Base-by-base conservation (phyloP, 495 filamentous ascomycete species). In the Clohesyomyces aquaticus region DNA sequence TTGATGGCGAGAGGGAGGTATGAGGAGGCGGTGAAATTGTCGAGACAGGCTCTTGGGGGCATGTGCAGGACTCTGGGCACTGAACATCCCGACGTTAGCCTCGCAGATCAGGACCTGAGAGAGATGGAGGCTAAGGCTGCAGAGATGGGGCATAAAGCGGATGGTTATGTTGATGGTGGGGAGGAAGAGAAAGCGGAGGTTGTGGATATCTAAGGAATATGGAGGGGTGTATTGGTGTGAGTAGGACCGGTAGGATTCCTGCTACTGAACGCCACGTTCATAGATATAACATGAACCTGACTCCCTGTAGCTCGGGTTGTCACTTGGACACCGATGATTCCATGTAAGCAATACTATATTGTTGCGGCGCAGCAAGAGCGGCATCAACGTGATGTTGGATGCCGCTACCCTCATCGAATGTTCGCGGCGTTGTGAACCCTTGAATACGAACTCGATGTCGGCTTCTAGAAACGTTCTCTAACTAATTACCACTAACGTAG, bases 51-150 rank as follows among this genome's bases (percentile, higher is more conserved):
- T 2, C 18, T 61, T 3, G 48, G 28, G 3, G 58, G 47, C 28
- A 12, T 61, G 58, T n/a, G 32, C 8, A 27, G 19, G 46, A 29
- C 19, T 18, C 21, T 61, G 25, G 58, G 58, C 2, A 43, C 28
- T 1, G 48, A 35, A 16, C 58, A 61, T 53, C 47, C 47, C 4
- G 58, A 61, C 53, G 48, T 52, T 3, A 53, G 47, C 9, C 28
- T n/a, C 11, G 29, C 25, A 4, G 58, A 61, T 27, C 3, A 22
- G 3, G 58, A 61, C 3, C 19, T 61, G 28, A 35, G 58, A 21
- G 23, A 53, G 9, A 53, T 61, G 58, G 48, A 52, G 19, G 43
- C 11, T 1, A 41, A 21, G 25, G 21, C 16, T 48, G 27, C 2
- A 28, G 45, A 59, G 19, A 11, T 4, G 23, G 56, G 25, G 14